Evolutionary conservation across 805 yeast species (phyloP).

Genomic region (Saccharomycopsis javanensis): DNA sequence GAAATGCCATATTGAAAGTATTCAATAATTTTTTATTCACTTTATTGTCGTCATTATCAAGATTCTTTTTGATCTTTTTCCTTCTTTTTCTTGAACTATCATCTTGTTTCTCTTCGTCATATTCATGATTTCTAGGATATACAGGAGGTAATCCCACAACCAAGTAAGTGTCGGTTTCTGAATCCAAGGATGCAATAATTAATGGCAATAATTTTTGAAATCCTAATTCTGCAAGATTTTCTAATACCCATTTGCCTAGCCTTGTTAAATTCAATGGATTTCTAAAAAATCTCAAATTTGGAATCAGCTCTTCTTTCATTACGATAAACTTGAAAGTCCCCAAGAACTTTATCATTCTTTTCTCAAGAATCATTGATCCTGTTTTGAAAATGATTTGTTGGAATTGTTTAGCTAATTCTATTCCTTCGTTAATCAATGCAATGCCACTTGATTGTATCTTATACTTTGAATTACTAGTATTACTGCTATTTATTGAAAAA

Average conservation of each 20-base stretch:
- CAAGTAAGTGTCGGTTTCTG: conserved; percentile 61
- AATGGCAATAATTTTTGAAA: conserved; percentile 57
- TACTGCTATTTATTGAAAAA: not conserved
- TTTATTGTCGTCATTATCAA: conserved; percentile 25
- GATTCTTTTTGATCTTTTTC: conserved; percentile 23
- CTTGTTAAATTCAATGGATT: conserved; percentile 82
- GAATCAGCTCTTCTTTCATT: conserved; percentile 61
- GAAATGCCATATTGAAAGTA: conserved; percentile 86
- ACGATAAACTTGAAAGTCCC: conserved; percentile 79
- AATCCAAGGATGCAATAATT: conserved; percentile 77
- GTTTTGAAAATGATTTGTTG: conserved; percentile 80
- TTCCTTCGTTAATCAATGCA: conserved; percentile 54
- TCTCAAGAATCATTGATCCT: conserved; percentile 83
- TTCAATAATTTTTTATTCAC: conserved; percentile 46
- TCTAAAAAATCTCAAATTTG: conserved; percentile 63
- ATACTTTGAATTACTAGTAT: not conserved
- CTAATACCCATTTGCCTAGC: conserved; percentile 85
- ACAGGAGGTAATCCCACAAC: conserved; percentile 88
- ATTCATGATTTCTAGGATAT: conserved; percentile 39
- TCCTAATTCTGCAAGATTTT: conserved; percentile 77
- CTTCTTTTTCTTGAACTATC: conserved; percentile 20
- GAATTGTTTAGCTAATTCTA: conserved; percentile 72
- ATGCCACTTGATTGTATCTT: conserved; percentile 28
- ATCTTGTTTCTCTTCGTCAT: conserved; percentile 30
- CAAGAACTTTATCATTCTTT: conserved; percentile 67